A percentile compares a stretch with the other conserved stretches of the same genome.
Evolutionary conservation across 2,329 filamentous ascomycete genomes (phyloP).

Genomic region (Colletotrichum coccodes): DNA sequence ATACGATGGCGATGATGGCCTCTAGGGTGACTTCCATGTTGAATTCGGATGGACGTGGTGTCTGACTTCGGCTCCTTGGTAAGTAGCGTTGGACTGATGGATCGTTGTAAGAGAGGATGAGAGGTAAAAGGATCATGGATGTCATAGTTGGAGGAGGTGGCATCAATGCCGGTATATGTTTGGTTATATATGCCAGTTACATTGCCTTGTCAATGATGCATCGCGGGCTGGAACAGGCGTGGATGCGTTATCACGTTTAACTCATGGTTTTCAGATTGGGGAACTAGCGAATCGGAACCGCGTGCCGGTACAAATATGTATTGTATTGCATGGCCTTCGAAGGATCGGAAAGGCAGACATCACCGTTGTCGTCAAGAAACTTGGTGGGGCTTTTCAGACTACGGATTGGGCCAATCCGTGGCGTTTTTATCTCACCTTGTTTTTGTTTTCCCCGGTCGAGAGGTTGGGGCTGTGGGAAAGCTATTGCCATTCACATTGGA

Average conservation of each 20-base stretch:
- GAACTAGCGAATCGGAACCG: not conserved
- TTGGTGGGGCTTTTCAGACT: slow-evolving; percentile 1
- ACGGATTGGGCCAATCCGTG: not conserved
- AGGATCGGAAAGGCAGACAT: not conserved
- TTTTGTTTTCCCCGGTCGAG: not conserved
- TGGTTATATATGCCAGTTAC: not conserved
- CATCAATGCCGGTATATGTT: not conserved
- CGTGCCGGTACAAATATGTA: too few relatives aligned
- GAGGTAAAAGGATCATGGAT: not conserved
- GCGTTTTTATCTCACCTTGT: not conserved
- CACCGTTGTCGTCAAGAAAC: too few relatives aligned
- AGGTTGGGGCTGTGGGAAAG: not conserved
- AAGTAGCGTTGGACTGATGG: not conserved
- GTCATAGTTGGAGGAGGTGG: not conserved
- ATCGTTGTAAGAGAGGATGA: not conserved
- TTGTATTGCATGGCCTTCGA: not conserved
- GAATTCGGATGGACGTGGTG: too few relatives aligned
- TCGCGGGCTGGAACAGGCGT: not conserved
- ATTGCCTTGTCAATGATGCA: not conserved
- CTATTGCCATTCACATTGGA: not conserved
- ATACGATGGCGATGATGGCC: slow-evolving; percentile 11
- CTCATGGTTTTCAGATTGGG: not conserved
- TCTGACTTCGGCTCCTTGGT: not conserved
- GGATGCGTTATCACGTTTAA: too few relatives aligned
- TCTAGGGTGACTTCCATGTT: slow-evolving; percentile 18